A percentile compares a stretch with the other conserved stretches of the same genome.
Conservation (phyloP, 2,329 filamentous ascomycete genomes). For the Penicillium sp. region DNA sequence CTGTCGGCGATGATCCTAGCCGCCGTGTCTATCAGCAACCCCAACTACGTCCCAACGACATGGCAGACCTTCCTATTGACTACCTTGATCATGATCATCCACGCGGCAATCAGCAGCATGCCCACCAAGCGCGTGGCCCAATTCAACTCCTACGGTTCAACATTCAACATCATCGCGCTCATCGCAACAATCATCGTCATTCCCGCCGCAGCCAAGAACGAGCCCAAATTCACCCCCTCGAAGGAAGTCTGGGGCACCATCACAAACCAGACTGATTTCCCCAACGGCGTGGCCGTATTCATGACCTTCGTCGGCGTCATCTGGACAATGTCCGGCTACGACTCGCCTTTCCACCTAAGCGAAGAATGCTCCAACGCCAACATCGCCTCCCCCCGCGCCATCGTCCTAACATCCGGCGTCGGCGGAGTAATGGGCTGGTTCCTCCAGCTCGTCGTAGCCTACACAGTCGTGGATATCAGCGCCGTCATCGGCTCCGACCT, state of each 20-base stretch:
- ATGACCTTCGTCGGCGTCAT: slow-evolving; percentile 76
- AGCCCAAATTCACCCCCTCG: slow-evolving; percentile 64
- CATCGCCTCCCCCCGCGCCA: slow-evolving; percentile 72
- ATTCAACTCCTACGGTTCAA: slow-evolving; percentile 73
- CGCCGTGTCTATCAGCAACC: slow-evolving; percentile 70
- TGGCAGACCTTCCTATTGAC: slow-evolving; percentile 75
- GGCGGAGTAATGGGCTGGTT: slow-evolving; percentile 75
- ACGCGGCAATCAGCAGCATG: slow-evolving; percentile 71
- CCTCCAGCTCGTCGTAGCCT: slow-evolving; percentile 74
- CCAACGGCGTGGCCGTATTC: slow-evolving; percentile 69
- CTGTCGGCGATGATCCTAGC: slow-evolving; percentile 74
- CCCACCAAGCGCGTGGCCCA: slow-evolving; percentile 73
- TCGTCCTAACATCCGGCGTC: slow-evolving; percentile 70
- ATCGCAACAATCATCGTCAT: slow-evolving; percentile 72
- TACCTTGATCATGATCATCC: slow-evolving; percentile 69
- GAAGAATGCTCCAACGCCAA: slow-evolving; percentile 78
- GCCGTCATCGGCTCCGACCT: slow-evolving; percentile 65
- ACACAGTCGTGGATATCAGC: slow-evolving; percentile 70
- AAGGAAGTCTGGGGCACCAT: slow-evolving; percentile 70
- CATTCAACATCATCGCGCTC: slow-evolving; percentile 72
- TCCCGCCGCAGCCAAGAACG: slow-evolving; percentile 63
- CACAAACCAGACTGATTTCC: slow-evolving; percentile 70
- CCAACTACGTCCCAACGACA: slow-evolving; percentile 66
- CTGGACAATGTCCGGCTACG: slow-evolving; percentile 73
- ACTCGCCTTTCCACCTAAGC: slow-evolving; percentile 73